phyloP scores from a whole-genome alignment of 352 stramenopile genomes.

The Globisporangium abappressorium region DNA sequence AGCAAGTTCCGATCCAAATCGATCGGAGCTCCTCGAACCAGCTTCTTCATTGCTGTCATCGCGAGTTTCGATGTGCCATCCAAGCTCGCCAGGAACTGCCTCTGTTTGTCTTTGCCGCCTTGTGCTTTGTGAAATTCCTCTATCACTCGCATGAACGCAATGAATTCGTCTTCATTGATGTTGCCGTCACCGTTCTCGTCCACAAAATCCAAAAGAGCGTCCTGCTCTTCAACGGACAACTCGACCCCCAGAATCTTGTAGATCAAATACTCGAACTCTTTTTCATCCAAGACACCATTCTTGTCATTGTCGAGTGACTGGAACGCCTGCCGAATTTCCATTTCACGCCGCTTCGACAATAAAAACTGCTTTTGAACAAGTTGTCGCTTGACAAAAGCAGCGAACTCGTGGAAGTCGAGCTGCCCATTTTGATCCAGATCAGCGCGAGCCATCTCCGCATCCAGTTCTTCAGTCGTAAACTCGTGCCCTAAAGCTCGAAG shows the following conservation, averaged over 20 bases:
- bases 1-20: conserved; percentile 69
- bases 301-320: conserved; percentile 64
- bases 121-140: conserved; percentile 45
- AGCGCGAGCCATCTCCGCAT: conserved; percentile 49
- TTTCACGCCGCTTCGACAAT: conserved; percentile 56
- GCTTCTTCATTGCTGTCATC: conserved; percentile 75
- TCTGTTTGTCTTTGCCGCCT: conserved; percentile 31
- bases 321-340: conserved; percentile 75
- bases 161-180: conserved; percentile 73
- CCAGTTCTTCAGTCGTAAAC: conserved; percentile 62
- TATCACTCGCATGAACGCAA: conserved; percentile 69
- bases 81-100: conserved; percentile 34
- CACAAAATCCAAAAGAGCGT: conserved; percentile 66
- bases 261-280: conserved; percentile 75
- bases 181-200: conserved; percentile 57
- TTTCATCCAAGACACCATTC: conserved; percentile 61
- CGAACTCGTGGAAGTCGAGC: conserved; percentile 78
- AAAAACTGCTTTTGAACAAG: conserved; percentile 55
- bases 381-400: conserved; percentile 61
- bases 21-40: conserved; percentile 58
- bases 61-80: conserved; percentile 46
- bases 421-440: conserved; percentile 66
- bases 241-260: conserved; percentile 76
- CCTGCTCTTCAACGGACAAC: conserved; percentile 67
- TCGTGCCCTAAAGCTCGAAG: conserved; percentile 69